Evolutionary conservation across 2,329 filamentous ascomycete species (phyloP), one percentile per base, ranked within the genome.

Genomic region (Sphaerulina vaccinii): DNA sequence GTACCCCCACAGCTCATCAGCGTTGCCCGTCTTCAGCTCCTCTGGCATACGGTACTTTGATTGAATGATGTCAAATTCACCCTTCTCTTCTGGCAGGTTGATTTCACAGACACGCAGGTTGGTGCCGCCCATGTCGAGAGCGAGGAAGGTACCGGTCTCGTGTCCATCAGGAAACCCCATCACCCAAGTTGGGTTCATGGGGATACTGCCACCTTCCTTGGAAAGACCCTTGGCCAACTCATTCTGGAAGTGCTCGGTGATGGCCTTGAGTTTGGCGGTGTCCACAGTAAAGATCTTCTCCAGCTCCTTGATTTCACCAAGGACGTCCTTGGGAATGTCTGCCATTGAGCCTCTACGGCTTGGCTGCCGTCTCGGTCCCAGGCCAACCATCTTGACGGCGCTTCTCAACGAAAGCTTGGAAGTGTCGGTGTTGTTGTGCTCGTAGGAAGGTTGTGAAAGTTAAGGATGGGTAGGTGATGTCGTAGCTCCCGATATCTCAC

Each of bases 141-240:
- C 90, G 33, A 97, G 78, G 70, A 85, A 96, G 11, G 86, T 93
- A 55, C 92, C 92, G 7, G 84, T 88, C 72, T 96, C 92, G 60
- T 91, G 73, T 59, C 92, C 92, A 68, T 86, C 87, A 18, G 92
- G 92, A 71, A 90, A 90, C 40, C 82, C 82, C 84, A 95, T 90
- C 58, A 95, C 90, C 92, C 92, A 96, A 50, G 91, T 95, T 53
- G 92, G 88, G 75, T 96, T 96, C 92, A 97, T 96, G 54, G 92
- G 91, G 72, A 99, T 97, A 70, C 86, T 95, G 55, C 90, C 91
- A 57, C 92, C 92, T 73, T 95, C 86, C 52, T 90, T 86, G 49
- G 81, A 87, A 48, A 97, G 79, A 87, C 88, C 90, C 74, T 95
- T 95, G 58, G 85, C 81, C 49, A 99, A 82, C 77, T 99, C 93